A percentile compares a stretch with the other conserved stretches of the same genome.
Conservation (phyloP, 2,329 filamentous ascomycete species). For the Phaeosphaeriaceae sp. region DNA sequence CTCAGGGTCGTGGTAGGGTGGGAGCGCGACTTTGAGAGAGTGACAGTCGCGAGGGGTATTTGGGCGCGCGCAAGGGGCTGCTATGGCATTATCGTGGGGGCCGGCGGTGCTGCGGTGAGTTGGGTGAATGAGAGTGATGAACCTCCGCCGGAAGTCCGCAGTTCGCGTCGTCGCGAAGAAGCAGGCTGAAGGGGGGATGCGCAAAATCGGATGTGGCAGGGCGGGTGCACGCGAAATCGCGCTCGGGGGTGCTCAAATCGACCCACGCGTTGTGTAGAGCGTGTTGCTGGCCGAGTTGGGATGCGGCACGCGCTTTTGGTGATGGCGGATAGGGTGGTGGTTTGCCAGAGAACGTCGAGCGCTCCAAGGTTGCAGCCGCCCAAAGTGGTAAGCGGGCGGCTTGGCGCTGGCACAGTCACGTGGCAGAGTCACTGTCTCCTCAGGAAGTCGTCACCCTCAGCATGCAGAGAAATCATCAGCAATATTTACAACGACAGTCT, state of each 20-base stretch:
- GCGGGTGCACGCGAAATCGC: conserved; percentile 36
- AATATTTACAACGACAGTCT: not conserved
- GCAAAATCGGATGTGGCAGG: conserved; percentile 36
- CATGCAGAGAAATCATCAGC: not conserved
- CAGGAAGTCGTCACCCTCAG: not conserved
- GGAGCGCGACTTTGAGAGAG: conserved; percentile 32
- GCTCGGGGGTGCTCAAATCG: conserved; percentile 24
- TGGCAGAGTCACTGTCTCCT: not conserved
- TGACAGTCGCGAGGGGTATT: conserved; percentile 30
- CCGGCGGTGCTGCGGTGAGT: conserved; percentile 33
- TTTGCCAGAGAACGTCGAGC: conserved; percentile 19
- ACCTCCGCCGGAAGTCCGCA: conserved; percentile 36
- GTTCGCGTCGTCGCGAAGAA: conserved; percentile 41
- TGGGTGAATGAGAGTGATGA: conserved; percentile 42
- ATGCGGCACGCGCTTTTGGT: conserved; percentile 43
- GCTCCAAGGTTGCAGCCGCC: not conserved
- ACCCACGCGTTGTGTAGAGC: conserved; percentile 44
- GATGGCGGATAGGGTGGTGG: conserved; percentile 38
- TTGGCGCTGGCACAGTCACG: conserved; percentile 14
- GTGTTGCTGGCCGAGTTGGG: conserved; percentile 45
- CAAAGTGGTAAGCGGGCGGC: conserved; percentile 8
- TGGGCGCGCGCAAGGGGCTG: conserved; percentile 30
- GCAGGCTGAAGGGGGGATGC: conserved; percentile 33
- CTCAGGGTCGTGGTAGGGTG: conserved; percentile 7
- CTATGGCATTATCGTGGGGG: conserved; percentile 46